These are phyloP conservation scores for Amniculicola lignicola DNA, from an alignment of 495 filamentous ascomycete species.

Conservation along the genomic window DNA sequence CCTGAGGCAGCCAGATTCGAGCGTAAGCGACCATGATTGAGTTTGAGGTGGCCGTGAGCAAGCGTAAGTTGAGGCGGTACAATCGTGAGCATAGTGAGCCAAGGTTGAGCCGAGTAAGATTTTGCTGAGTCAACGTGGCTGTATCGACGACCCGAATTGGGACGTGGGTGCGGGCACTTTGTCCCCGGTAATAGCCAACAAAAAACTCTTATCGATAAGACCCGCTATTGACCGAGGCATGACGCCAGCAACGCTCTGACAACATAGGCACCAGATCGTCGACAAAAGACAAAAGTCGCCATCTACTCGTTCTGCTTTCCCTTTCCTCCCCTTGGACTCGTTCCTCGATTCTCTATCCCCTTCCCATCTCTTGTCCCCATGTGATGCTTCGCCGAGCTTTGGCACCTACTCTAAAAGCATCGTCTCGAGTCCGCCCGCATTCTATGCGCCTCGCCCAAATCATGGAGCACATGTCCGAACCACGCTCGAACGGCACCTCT, in stretches of 20 bases:
- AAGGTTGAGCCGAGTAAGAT: conserved; percentile 12
- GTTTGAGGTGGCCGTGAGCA: conserved; percentile 3
- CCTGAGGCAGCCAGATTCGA: conserved; percentile 12
- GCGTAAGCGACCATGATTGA: conserved; percentile 14
- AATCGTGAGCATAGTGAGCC: conserved; percentile 15
- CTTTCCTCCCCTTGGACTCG: too few species aligned
- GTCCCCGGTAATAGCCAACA: conserved; percentile 3
- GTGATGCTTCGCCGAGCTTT: too few species aligned
- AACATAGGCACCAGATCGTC: too few species aligned
- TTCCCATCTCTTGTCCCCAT: too few species aligned
- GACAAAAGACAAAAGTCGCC: too few species aligned
- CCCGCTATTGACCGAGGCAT: too few species aligned
- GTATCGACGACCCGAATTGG: conserved; percentile 15
- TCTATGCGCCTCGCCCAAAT: conserved; percentile 50
- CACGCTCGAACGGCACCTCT: conserved; percentile 35
- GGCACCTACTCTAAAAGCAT: too few species aligned
- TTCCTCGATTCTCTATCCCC: too few species aligned
- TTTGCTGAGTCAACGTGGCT: conserved; percentile 19
- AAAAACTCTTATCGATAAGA: too few species aligned
- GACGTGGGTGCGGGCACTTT: conserved; percentile 17
- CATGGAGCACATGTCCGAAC: conserved; percentile 50
- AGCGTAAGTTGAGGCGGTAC: conserved; percentile 17
- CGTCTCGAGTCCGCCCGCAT: too few species aligned
- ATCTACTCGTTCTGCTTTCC: too few species aligned
- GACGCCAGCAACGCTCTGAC: too few species aligned